These are phyloP conservation scores for Parachaetomium inaequale DNA, from an alignment of 495 filamentous ascomycete species.

Conservation along the genomic window DNA sequence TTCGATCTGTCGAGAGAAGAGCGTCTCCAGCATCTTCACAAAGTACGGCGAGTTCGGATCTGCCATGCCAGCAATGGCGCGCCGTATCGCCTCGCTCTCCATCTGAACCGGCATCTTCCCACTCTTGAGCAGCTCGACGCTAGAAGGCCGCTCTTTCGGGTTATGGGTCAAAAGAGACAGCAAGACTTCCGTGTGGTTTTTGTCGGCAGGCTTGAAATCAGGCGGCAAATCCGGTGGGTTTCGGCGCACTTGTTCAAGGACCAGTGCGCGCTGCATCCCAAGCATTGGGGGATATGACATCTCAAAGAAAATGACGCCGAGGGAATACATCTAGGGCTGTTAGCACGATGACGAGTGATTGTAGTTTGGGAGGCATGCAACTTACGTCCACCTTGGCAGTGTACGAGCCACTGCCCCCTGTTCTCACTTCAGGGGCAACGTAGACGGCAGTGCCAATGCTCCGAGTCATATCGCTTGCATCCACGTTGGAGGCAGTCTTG, in stretches of 20 bases:
- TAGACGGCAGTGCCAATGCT: slow-evolving; percentile 95
- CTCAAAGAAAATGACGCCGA: slow-evolving; percentile 97
- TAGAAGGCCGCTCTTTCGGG: slow-evolving; percentile 78
- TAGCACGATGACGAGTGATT: slow-evolving; percentile 3
- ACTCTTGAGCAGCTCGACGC: slow-evolving; percentile 76
- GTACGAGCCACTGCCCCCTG: slow-evolving; percentile 68
- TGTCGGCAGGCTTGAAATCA: slow-evolving; percentile 73
- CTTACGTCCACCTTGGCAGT: slow-evolving; percentile 89
- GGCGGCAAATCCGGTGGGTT: slow-evolving; percentile 63
- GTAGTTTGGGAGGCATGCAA: slow-evolving; percentile 11
- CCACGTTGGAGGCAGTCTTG: slow-evolving; percentile 59
- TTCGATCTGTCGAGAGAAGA: slow-evolving; percentile 69
- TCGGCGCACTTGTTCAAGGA: slow-evolving; percentile 66
- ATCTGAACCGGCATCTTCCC: slow-evolving; percentile 86
- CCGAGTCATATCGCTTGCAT: slow-evolving; percentile 59
- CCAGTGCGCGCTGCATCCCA: slow-evolving; percentile 83
- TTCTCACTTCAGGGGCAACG: slow-evolving; percentile 85
- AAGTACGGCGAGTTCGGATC: slow-evolving; percentile 85
- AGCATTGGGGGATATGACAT: slow-evolving; percentile 83
- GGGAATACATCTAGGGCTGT: slow-evolving; percentile 77
- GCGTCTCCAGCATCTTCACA: slow-evolving; percentile 75
- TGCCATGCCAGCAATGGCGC: slow-evolving; percentile 73
- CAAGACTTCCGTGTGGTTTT: slow-evolving; percentile 68
- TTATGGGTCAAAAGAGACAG: slow-evolving; percentile 74
- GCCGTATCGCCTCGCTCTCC: slow-evolving; percentile 84